A percentile compares a stretch with the other conserved stretches of the same genome.
phyloP scores from a whole-genome alignment of 2,329 filamentous ascomycete species.

The Cadophora sp. region DNA sequence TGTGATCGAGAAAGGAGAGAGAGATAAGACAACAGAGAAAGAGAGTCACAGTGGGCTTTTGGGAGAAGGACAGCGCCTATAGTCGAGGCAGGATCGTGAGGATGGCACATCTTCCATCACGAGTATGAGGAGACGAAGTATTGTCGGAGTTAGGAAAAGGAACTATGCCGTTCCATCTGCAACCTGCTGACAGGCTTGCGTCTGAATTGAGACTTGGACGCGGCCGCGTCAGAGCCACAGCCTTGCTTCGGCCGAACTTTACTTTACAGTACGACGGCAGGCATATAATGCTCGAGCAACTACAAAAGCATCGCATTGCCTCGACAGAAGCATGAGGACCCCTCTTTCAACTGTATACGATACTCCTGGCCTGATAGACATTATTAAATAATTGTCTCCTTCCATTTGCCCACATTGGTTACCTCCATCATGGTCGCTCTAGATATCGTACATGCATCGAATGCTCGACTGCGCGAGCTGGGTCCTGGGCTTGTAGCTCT shows the following conservation, averaged over 20 bases:
- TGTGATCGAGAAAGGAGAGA: too few relatives aligned
- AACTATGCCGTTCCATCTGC: not conserved
- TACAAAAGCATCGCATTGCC: not conserved
- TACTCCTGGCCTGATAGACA: not conserved
- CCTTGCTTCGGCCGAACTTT: slow-evolving; percentile 6
- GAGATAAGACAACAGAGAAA: too few relatives aligned
- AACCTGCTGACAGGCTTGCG: not conserved
- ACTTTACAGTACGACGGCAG: not conserved
- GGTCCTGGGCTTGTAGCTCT: slow-evolving; percentile 42
- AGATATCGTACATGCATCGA: slow-evolving; percentile 39
- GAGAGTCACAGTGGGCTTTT: too few relatives aligned
- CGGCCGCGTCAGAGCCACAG: slow-evolving; percentile 1
- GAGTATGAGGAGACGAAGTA: too few relatives aligned
- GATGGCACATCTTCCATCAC: too few relatives aligned
- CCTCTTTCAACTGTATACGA: not conserved
- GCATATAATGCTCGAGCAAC: too few relatives aligned
- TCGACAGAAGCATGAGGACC: not conserved
- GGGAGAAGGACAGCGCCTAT: too few relatives aligned
- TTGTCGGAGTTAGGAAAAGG: not conserved
- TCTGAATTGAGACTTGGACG: not conserved
- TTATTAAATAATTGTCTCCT: slow-evolving; percentile 12
- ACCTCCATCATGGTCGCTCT: slow-evolving; percentile 40
- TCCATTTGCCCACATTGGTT: not conserved
- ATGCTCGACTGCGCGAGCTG: slow-evolving; percentile 39
- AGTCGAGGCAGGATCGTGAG: too few relatives aligned